Conservation (phyloP, 257 asterid genomes). For the Plantago major region DNA sequence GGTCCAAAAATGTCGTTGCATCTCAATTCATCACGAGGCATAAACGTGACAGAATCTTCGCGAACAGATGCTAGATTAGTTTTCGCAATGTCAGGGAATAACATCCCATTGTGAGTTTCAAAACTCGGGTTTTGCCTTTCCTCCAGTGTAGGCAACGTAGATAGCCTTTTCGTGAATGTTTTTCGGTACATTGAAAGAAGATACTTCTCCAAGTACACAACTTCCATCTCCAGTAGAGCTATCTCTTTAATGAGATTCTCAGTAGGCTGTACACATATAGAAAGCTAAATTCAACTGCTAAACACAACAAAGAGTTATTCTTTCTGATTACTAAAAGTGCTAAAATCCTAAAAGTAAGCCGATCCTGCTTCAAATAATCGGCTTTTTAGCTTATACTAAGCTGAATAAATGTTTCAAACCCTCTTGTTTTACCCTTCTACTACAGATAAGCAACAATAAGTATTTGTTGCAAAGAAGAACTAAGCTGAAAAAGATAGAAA, state of each 20-base stretch:
- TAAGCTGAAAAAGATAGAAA: background rate
- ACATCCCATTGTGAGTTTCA: conserved; percentile 15
- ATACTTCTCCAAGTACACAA: conserved; percentile 60
- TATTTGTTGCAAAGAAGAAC: background rate
- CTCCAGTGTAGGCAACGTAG: conserved; percentile 26
- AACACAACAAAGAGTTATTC: too few species aligned
- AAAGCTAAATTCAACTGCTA: background rate
- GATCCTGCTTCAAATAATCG: too few species aligned
- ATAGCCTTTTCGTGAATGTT: conserved; percentile 36
- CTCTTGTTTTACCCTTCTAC: background rate
- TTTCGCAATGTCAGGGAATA: conserved; percentile 21
- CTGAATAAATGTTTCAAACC: too few species aligned
- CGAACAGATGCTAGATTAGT: conserved; percentile 21
- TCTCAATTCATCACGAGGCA: conserved; percentile 22
- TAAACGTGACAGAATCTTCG: conserved; percentile 19
- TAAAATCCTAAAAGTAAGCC: too few species aligned
- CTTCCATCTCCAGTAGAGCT: conserved; percentile 63
- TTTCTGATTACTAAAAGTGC: too few species aligned
- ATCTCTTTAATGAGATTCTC: conserved; percentile 76
- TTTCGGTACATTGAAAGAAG: conserved; percentile 70
- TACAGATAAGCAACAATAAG: background rate
- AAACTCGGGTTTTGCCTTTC: conserved; percentile 20
- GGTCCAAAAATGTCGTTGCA: conserved; percentile 34
- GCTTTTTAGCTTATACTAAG: too few species aligned
- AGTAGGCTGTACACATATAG: conserved; percentile 43